Evolutionary conservation across 139 green algal genomes (phyloP).

Genomic region (Chlorella vulgaris): DNA sequence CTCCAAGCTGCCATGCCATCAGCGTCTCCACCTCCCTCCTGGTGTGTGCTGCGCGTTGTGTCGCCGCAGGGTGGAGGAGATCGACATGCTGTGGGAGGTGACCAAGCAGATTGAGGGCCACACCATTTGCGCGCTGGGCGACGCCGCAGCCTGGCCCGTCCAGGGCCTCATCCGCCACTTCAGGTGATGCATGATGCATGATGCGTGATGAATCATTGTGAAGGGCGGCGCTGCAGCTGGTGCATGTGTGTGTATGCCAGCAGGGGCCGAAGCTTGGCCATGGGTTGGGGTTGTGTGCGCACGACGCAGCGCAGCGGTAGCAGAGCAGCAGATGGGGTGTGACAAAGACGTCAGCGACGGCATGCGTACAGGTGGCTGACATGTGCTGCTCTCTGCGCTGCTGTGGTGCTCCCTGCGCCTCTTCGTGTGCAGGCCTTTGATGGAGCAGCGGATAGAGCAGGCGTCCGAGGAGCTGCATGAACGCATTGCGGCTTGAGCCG

Average conservation of each 20-base stretch:
- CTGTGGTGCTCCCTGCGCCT: slow-evolving; percentile 60
- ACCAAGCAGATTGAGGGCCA: slow-evolving; percentile 97
- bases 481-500: slow-evolving; percentile 63
- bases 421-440: slow-evolving; percentile 85
- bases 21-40: too few species aligned
- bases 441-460: slow-evolving; percentile 72
- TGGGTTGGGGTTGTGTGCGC: not conserved
- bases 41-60: too few species aligned
- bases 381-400: not conserved
- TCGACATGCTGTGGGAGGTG: slow-evolving; percentile 97
- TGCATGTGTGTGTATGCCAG: not conserved
- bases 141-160: slow-evolving; percentile 96
- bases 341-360: too few species aligned
- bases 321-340: too few species aligned
- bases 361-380: not conserved
- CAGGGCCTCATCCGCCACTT: slow-evolving; percentile 98
- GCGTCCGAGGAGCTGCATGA: slow-evolving; percentile 46
- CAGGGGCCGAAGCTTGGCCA: not conserved
- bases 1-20: too few species aligned
- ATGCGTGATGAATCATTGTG: too few species aligned
- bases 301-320: too few species aligned
- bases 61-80: slow-evolving; percentile 89
- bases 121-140: slow-evolving; percentile 98
- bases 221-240: not conserved
- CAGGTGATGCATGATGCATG: too few species aligned